A percentile compares a stretch with the other conserved stretches of the same genome.
Evolutionary conservation across 179 eudicot genomes (phyloP).

Genomic region (Beta macrorhiza): DNA sequence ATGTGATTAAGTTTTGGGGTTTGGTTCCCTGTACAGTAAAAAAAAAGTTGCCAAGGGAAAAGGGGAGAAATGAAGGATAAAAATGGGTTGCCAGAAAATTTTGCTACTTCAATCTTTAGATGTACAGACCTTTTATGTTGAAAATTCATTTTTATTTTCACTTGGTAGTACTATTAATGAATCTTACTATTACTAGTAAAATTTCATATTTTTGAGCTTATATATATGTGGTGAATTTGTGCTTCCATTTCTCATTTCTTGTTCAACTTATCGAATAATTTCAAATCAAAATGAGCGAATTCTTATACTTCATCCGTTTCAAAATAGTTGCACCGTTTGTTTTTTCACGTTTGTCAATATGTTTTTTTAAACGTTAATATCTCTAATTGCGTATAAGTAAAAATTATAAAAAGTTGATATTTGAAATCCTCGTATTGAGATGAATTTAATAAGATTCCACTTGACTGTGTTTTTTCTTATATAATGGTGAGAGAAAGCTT

Average conservation of each 20-base stretch:
- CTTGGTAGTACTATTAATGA: conserved; percentile 18
- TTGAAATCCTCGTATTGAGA: no score
- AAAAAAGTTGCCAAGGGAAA: not conserved
- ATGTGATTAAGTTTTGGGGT: conserved; percentile 28
- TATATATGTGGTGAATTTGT: not conserved
- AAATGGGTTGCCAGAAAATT: conserved; percentile 32
- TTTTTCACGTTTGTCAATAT: no score
- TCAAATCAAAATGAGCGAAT: not conserved
- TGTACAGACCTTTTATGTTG: conserved; percentile 27
- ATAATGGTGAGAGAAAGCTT: no score
- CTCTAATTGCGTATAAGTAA: no score
- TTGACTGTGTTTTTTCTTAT: no score
- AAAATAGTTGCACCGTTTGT: no score
- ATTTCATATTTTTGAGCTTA: not conserved
- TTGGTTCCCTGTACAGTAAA: conserved; percentile 29
- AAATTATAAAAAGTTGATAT: no score
- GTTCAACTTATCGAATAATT: not conserved
- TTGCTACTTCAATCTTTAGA: conserved; percentile 28
- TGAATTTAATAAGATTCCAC: no score
- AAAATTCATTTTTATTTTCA: conserved; percentile 14
- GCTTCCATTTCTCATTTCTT: not conserved
- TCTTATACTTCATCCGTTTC: no score
- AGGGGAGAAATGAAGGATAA: not conserved
- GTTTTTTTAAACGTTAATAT: no score
- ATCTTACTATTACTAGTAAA: conserved; percentile 14